Conservation (phyloP, 2,329 filamentous ascomycete genomes). For the Teratosphaeriaceae sp. region DNA sequence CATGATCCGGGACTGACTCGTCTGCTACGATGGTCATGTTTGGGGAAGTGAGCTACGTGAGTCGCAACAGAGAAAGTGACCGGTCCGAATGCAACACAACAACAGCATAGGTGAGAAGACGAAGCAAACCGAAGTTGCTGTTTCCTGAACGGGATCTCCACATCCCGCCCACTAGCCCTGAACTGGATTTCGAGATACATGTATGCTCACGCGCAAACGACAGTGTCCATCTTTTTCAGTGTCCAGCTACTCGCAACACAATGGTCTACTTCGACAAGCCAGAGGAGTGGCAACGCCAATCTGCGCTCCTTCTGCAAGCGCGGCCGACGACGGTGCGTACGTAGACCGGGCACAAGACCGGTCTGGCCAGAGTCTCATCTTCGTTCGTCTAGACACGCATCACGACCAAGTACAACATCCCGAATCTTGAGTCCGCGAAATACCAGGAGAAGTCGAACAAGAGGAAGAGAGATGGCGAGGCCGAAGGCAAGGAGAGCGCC, state of each 20-base stretch:
- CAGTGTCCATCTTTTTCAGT: not conserved
- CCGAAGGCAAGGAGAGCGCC: conserved; percentile 23
- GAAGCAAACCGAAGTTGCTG: not conserved
- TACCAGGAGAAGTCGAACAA: conserved; percentile 26
- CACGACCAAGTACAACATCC: conserved; percentile 83
- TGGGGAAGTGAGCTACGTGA: no score
- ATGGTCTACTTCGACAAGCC: conserved; percentile 80
- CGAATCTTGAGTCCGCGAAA: conserved; percentile 25
- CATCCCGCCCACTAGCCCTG: not conserved
- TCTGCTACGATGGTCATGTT: not conserved
- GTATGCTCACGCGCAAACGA: not conserved
- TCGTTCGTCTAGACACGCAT: conserved; percentile 65
- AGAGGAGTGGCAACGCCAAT: conserved; percentile 89
- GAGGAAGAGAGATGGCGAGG: conserved; percentile 16
- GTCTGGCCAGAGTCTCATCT: not conserved
- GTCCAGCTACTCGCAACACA: not conserved
- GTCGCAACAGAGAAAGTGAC: no score
- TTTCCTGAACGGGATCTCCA: not conserved
- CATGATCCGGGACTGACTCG: not conserved
- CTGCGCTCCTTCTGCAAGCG: conserved; percentile 75
- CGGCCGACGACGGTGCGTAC: conserved; percentile 70
- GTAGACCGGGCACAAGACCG: conserved; percentile 1
- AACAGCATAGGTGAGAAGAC: no score
- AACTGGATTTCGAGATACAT: not conserved
- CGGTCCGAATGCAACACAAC: no score